A percentile compares a stretch with the other conserved stretches of the same genome.
Conservation (phyloP, 495 filamentous ascomycete genomes). For the Pyrenula massariospora region DNA sequence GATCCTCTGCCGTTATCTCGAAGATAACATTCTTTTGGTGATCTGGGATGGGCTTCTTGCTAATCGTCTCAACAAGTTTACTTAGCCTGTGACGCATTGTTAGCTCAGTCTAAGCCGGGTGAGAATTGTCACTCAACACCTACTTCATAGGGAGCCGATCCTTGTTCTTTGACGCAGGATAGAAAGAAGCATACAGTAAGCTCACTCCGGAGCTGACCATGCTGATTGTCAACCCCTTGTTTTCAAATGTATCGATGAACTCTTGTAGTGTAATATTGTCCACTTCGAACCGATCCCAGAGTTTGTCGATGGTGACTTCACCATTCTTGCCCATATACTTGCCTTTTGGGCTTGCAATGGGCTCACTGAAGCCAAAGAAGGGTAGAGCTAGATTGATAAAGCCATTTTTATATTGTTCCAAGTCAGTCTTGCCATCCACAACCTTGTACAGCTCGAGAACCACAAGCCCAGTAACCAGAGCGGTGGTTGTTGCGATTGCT, state of each 20-base stretch:
- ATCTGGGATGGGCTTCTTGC: constrained; percentile 79
- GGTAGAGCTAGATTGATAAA: constrained; percentile 95
- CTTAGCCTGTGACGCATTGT: constrained; percentile 51
- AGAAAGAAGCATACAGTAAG: constrained; percentile 92
- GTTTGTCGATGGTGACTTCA: constrained; percentile 81
- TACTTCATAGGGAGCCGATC: constrained; percentile 61
- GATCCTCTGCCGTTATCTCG: constrained; percentile 88
- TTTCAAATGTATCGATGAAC: constrained; percentile 69
- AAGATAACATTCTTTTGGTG: constrained; percentile 96
- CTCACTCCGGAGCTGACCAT: constrained; percentile 97
- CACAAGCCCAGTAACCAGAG: constrained; percentile 88
- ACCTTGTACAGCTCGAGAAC: constrained; percentile 93
- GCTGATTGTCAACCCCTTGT: constrained; percentile 67
- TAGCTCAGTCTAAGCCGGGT: constrained; percentile 4
- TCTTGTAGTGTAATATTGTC: constrained; percentile 73
- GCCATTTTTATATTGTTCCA: constrained; percentile 98
- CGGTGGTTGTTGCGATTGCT: constrained; percentile 95
- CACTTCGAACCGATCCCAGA: constrained; percentile 97
- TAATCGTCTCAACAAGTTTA: constrained; percentile 75
- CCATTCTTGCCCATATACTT: constrained; percentile 65
- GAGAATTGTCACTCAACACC: constrained; percentile 15
- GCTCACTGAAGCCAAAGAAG: constrained; percentile 97
- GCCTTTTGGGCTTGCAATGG: constrained; percentile 83
- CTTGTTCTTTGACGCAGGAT: constrained; percentile 76
- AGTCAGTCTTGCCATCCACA: constrained; percentile 83